Evolutionary conservation across 768 basidiomycete species (phyloP).

Genomic region (Pleurotus pulmonarius): DNA sequence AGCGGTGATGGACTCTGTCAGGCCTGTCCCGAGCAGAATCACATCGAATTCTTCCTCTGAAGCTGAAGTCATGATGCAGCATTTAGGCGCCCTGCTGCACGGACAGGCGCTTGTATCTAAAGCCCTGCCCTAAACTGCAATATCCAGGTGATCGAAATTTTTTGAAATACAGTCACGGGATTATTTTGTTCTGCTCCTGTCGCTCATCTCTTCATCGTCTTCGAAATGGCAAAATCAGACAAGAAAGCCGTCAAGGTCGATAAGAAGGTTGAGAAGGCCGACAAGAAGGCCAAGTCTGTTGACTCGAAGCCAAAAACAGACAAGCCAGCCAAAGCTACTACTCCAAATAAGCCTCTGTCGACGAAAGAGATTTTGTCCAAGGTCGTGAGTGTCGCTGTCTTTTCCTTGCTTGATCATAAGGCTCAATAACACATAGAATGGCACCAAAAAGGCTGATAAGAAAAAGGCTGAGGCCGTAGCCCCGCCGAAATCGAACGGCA

Average conservation of each 20-base stretch:
- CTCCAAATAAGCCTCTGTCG: constrained; percentile 19
- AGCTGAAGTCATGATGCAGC: not conserved
- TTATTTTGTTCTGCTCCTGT: not conserved
- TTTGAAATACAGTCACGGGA: not conserved
- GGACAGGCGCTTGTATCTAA: not conserved
- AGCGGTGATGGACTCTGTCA: constrained; percentile 82
- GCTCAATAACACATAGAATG: too few relatives aligned
- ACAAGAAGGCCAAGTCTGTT: constrained; percentile 27
- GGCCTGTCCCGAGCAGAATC: constrained; percentile 71
- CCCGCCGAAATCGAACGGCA: constrained; percentile 9
- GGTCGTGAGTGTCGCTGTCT: not conserved
- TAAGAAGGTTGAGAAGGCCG: constrained; percentile 23
- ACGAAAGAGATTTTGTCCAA: constrained; percentile 18
- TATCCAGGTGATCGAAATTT: constrained; percentile 2
- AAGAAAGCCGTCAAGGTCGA: constrained; percentile 42
- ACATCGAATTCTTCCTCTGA: constrained; percentile 51
- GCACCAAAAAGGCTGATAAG: too few relatives aligned
- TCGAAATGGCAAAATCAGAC: constrained; percentile 43
- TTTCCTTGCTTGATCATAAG: not conserved
- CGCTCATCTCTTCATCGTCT: constrained; percentile 14
- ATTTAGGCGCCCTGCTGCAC: not conserved
- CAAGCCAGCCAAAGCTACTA: constrained; percentile 17
- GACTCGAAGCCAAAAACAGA: constrained; percentile 29
- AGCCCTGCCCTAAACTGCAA: constrained; percentile 7
- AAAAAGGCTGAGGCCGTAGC: constrained; percentile 4